phyloP scores from a whole-genome alignment of 176 grass and related monocot genomes.

The Otatea glauca region DNA sequence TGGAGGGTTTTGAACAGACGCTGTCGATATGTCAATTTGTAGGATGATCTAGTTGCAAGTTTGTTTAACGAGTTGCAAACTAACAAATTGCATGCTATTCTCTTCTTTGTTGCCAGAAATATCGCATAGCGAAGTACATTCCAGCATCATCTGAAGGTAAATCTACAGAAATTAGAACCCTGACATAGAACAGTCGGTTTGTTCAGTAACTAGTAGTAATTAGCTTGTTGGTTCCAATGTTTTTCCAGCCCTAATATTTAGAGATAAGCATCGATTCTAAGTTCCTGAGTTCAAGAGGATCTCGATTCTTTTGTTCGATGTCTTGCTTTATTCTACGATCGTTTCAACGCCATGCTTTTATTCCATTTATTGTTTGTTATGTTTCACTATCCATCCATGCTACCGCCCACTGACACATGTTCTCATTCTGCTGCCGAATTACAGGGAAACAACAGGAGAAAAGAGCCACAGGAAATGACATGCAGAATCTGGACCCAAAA shows the following conservation, averaged over 20 bases:
- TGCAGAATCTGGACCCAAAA: conserved; percentile 56
- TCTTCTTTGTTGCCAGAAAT: conserved; percentile 62
- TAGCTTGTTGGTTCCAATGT: background rate
- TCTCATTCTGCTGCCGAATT: conserved; percentile 3
- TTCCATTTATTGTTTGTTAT: conserved; percentile 17
- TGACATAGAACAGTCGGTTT: background rate
- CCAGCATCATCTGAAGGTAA: conserved; percentile 76
- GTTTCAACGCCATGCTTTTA: conserved; percentile 19
- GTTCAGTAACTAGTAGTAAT: background rate
- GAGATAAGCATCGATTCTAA: background rate
- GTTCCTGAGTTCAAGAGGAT: background rate
- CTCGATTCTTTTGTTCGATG: too few species aligned
- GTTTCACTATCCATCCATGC: conserved; percentile 14
- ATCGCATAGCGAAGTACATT: conserved; percentile 75
- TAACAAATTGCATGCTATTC: background rate
- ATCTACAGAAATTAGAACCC: background rate
- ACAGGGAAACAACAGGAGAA: conserved; percentile 65
- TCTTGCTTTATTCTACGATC: background rate
- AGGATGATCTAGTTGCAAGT: background rate
- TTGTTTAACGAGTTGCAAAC: background rate
- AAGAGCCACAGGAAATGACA: conserved; percentile 45
- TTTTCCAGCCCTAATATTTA: too few species aligned
- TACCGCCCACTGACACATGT: conserved; percentile 26
- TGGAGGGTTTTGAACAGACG: background rate
- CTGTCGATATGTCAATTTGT: conserved; percentile 2